Conservation (phyloP, 345 rosid genomes). For the Lepidium didymum region DNA sequence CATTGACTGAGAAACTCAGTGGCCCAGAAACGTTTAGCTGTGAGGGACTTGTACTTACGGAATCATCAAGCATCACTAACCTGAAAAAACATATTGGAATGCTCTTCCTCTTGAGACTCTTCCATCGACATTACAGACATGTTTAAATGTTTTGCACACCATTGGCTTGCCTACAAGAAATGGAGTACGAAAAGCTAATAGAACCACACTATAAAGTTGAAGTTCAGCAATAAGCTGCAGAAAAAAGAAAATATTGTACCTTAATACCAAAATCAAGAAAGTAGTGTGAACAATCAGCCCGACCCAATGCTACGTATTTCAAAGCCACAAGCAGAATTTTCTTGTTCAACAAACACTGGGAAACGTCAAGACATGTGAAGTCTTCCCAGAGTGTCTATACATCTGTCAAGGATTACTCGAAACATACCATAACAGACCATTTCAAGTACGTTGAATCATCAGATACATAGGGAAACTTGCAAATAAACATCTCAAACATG, state of each 20-base stretch:
- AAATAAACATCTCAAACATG: background rate
- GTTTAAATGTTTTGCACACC: slow-evolving; percentile 86
- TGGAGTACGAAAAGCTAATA: background rate
- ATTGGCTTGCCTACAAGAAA: slow-evolving; percentile 50
- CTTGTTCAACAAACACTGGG: slow-evolving; percentile 76
- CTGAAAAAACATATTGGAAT: slow-evolving; percentile 57
- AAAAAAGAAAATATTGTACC: slow-evolving; percentile 34
- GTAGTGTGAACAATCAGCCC: slow-evolving; percentile 31
- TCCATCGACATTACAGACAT: slow-evolving; percentile 73
- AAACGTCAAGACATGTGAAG: slow-evolving; percentile 80
- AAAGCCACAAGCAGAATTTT: slow-evolving; percentile 51
- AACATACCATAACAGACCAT: background rate
- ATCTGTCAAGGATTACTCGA: slow-evolving; percentile 39
- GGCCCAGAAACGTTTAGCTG: background rate
- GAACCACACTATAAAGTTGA: background rate
- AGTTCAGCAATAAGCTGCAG: background rate
- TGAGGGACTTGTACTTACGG: background rate
- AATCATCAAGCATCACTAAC: slow-evolving; percentile 22
- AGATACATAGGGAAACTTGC: background rate
- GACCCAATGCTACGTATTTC: slow-evolving; percentile 44
- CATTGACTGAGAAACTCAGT: slow-evolving; percentile 2
- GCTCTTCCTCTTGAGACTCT: slow-evolving; percentile 90
- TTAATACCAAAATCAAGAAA: slow-evolving; percentile 55
- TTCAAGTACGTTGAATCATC: background rate
- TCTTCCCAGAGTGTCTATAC: slow-evolving; percentile 72